These are phyloP conservation scores for Clausena lansium DNA, from an alignment of 345 rosid genomes.

Conservation along the genomic window DNA sequence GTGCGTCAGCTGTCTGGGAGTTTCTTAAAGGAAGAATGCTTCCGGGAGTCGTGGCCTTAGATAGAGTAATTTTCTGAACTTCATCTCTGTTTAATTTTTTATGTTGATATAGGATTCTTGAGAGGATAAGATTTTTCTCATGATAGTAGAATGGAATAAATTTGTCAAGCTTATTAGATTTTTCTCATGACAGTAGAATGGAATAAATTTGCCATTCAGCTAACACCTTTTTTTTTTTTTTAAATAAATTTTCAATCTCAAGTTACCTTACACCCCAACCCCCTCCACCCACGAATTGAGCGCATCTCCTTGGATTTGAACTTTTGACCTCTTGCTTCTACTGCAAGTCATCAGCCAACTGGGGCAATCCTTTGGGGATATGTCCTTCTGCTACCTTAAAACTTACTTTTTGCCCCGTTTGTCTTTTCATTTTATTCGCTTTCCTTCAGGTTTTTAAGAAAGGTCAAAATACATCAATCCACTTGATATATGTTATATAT, in stretches of 20 bases:
- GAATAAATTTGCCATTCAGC: too few species aligned
- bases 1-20: slow-evolving; percentile 59
- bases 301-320: too few species aligned
- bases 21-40: slow-evolving; percentile 62
- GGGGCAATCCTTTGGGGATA: too few species aligned
- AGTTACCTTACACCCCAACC: too few species aligned
- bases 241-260: too few species aligned
- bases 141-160: not conserved
- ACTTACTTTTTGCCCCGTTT: not conserved
- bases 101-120: not conserved
- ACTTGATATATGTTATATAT: not conserved
- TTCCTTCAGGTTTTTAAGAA: not conserved
- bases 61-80: slow-evolving; percentile 43
- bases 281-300: too few species aligned
- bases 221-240: too few species aligned
- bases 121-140: not conserved
- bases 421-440: not conserved
- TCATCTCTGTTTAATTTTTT: slow-evolving; percentile 10
- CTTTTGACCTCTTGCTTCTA: too few species aligned
- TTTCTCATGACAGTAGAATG: too few species aligned
- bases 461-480: not conserved
- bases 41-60: slow-evolving; percentile 61
- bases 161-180: not conserved
- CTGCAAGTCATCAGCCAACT: too few species aligned
- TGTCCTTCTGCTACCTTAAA: too few species aligned